Base-by-base conservation (phyloP, 2,329 filamentous ascomycete species). In the Microsporum audouinii region DNA sequence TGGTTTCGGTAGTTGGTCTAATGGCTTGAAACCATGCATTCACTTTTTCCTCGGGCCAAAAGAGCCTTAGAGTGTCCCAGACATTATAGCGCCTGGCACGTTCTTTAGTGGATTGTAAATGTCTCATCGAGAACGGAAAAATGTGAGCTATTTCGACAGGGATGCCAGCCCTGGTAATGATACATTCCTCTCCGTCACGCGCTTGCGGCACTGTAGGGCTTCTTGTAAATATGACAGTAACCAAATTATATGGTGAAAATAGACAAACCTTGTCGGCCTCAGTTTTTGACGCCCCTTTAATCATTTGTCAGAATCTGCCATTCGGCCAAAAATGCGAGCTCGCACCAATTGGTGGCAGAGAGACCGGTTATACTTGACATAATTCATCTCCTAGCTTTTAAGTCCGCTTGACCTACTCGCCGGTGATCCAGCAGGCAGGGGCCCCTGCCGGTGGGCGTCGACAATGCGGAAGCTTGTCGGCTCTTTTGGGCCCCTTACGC, bases 41-140 rank as follows among this genome's bases (percentile, higher is more conserved):
- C 6, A 62, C 60, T 23, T 47, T 31, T 29, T 60, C 60, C 27
- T 59, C n/a, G 2, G 62, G 47, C 60, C 60, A 64, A 45, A 64
- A 61, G 43, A 60, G 45, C 10, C 58, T 31, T 56, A 63, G 53
- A 43, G 59, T 57, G 45, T 43, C 31, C 62, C 60, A 62, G n/a
- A 49, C 5, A n/a, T 43, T n/a, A 43, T 43, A 43, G 14, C 1
- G 14, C 39, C 6, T 43, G 39, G 2, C 39, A 43, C 17, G 5
- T 17, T 3, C 39, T 14, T 17, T n/a, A 3, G 41, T 23, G 2
- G 34, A 56, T 55, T n/a, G 14, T 27, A 61, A 34, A 6, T 29
- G 34, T 57, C 60, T n/a, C 51, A 60, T 60, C 17, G 62, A 58
- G 38, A 60, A 62, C n/a, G 62, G 62, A 43, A 62, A 62, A 23